Base-by-base conservation (phyloP, 148 eudicot genomes). In the Dysphania ambrosioides region DNA sequence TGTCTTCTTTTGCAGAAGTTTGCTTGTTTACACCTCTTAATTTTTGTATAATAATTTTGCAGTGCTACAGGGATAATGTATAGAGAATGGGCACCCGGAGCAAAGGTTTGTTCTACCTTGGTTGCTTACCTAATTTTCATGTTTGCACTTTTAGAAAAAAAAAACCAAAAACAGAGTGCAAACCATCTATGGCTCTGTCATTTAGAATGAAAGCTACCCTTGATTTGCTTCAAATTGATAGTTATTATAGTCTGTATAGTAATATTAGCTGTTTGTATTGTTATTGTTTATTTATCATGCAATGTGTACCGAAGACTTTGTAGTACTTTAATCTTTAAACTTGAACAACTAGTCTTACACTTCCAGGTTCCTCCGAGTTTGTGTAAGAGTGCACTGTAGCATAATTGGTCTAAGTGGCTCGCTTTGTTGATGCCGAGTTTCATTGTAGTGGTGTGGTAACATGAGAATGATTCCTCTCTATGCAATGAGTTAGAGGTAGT, bases 1-100 rank as follows among this genome's bases (percentile, higher is more conserved):
- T 4, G 58, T 53, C 24, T 19, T 29, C 2, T 32, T 65, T 76
- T 38, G 27, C 40, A 41, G 70, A 65, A 6, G 21, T 57, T 34
- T 42, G 47, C 57, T 76, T 67, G 42, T 49, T 36, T 74, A 16
- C n/a, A 30, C 42, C 72, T 76, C 59, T 76, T 83, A 59, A 84
- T 79, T 59, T 70, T 71, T 82, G 40, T 59, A n/a, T 41, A 76
- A 76, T 69, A 61, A n/a, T 77, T 71, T 78, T 74, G 71, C 90
- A 95, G 99, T 82, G 86, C 82, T 34, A 76, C 88, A 49, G 99
- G 99, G 68, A 89, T 95, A 71, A 95, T 91, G 18, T 95, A 95
- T 80, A 86, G 96, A 82, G 99, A 95, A 80, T 95, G 97, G 99
- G 99, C 97, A 34, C 97, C 99, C 27, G 99, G 94, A 24, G 99